Conservation (phyloP, 2,329 filamentous ascomycete species). For the Penicillium vulpinum region DNA sequence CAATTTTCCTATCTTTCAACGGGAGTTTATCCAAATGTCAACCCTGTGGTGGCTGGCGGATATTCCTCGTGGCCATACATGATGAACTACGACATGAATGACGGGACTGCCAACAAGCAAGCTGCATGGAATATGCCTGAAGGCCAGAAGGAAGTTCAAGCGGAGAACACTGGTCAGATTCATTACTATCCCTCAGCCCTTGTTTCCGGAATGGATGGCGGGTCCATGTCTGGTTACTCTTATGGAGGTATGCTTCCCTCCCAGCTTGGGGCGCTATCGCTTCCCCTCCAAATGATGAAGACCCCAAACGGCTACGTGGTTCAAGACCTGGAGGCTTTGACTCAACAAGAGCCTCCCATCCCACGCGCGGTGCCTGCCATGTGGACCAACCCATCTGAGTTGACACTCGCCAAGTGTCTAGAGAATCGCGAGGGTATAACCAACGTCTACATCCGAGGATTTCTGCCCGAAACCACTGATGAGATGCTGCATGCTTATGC, state of each 20-base stretch:
- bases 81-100: slow-evolving; percentile 38
- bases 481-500: slow-evolving; percentile 82
- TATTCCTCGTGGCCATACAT: slow-evolving; percentile 41
- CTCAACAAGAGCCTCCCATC: slow-evolving; percentile 76
- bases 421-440: slow-evolving; percentile 94
- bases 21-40: slow-evolving; percentile 40
- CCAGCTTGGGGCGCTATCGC: slow-evolving; percentile 48
- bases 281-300: slow-evolving; percentile 50
- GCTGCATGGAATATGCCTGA: slow-evolving; percentile 46
- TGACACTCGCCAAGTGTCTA: slow-evolving; percentile 89
- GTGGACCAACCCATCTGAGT: slow-evolving; percentile 76
- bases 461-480: slow-evolving; percentile 93
- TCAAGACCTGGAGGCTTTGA: slow-evolving; percentile 61
- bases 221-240: slow-evolving; percentile 46
- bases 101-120: slow-evolving; percentile 39
- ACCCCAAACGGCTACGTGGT: slow-evolving; percentile 47
- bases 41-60: slow-evolving; percentile 33
- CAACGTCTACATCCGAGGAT: slow-evolving; percentile 96
- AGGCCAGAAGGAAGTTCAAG: slow-evolving; percentile 52
- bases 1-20: slow-evolving; percentile 40
- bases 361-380: slow-evolving; percentile 87
- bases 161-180: slow-evolving; percentile 60
- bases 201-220: slow-evolving; percentile 55
- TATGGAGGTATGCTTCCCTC: slow-evolving; percentile 66
- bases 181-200: slow-evolving; percentile 62